Evolutionary conservation across 202 grass and related monocot genomes (phyloP).

Genomic region (Carex sylvatica): DNA sequence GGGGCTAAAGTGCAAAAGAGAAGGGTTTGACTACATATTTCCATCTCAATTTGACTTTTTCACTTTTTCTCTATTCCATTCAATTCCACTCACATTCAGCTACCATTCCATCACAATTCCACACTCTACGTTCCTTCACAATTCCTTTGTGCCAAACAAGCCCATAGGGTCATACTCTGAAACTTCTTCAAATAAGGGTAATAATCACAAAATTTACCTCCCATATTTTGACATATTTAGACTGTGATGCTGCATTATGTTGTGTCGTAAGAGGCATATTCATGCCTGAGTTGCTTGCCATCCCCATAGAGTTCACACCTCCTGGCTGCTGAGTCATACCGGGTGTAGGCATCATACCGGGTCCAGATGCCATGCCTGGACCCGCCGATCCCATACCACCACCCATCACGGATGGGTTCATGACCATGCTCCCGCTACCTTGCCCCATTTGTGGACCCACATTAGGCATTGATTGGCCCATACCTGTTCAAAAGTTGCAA

Average conservation of each 20-base stretch:
- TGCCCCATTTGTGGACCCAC: constrained; percentile 72
- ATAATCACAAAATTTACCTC: constrained; percentile 60
- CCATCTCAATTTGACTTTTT: too few relatives aligned
- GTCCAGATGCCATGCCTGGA: constrained; percentile 43
- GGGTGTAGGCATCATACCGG: constrained; percentile 81
- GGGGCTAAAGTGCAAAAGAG: too few relatives aligned
- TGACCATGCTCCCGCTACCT: constrained; percentile 58
- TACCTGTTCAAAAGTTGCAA: constrained; percentile 30
- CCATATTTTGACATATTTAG: constrained; percentile 97
- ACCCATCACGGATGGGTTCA: constrained; percentile 67
- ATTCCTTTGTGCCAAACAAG: too few relatives aligned
- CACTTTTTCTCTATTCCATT: too few relatives aligned
- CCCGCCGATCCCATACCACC: constrained; percentile 23
- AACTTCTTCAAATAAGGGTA: background rate
- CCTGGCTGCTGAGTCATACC: constrained; percentile 75
- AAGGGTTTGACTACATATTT: too few relatives aligned
- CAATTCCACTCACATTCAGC: too few relatives aligned
- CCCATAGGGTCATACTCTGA: background rate
- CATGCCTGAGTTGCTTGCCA: constrained; percentile 58
- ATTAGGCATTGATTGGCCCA: constrained; percentile 51
- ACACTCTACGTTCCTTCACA: too few relatives aligned
- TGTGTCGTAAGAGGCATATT: constrained; percentile 68
- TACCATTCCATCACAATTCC: too few relatives aligned
- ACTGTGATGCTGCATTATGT: constrained; percentile 51
- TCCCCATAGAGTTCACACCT: constrained; percentile 51